Evolutionary conservation across 495 filamentous ascomycete species (phyloP), one percentile per base, ranked within the genome.

Genomic region (Penicillium bialowiezense): DNA sequence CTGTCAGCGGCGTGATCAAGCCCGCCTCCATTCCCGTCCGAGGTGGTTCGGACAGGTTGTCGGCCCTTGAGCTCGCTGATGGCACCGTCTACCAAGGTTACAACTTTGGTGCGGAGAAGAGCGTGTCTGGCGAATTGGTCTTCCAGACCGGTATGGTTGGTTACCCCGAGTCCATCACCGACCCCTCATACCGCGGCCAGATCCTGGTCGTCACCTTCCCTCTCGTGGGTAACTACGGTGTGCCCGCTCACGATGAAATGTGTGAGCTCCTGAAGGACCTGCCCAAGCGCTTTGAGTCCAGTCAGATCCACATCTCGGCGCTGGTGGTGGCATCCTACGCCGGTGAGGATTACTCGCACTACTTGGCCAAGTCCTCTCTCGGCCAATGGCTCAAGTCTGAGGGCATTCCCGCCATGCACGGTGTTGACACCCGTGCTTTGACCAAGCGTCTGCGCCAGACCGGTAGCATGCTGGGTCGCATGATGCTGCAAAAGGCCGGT

Each of bases 91-190:
- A 91, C 75, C 87, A 91, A 58, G 93, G 93, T 44, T 87, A 89
- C 73, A 96, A 91, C 76, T 98, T 97, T 64, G 93, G 93, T 63
- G 89, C 91, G 20, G 77, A 89, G 62, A 93, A 89, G 78, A 95
- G 86, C 64, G 82, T 93, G 58, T 86, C 92, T 49, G 93, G 93
- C 60, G 93, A 98, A 80, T 76, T 97, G 64, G 93, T 98, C 69
- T 98, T 98, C 75, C 93, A 98, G 78, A 98, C 93, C 41, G 93
- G 93, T 63, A 95, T 98, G 93, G 93, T 98, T 48, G 93, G 93
- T 52, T 98, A 98, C 64, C 91, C 93, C 24, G 93, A 98, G 74
- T 91, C 89, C 10, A 79, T 96, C 59, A 96, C 90, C 41, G 90
- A 96, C 59, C 90, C 90, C 51, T 95, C 90, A 48, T 96, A 96